Evolutionary conservation across 2,329 filamentous ascomycete species (phyloP), one percentile per base, ranked within the genome.

Genomic region (Aspergillus piperis): DNA sequence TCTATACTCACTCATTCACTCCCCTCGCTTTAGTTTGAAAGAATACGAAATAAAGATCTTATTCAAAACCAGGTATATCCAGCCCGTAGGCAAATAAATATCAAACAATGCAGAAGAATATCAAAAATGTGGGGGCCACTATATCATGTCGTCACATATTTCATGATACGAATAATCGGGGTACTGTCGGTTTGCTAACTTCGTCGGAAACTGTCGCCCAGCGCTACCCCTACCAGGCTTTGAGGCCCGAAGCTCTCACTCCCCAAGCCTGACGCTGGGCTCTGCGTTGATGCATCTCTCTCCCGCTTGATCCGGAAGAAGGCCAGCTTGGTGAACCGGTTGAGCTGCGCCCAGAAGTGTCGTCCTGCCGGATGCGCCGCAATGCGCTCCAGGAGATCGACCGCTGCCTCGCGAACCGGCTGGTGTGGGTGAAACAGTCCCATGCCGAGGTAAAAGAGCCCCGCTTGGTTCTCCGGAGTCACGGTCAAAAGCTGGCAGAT

Each of bases 351-450:
- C 91, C 94, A 99, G 84, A 95, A 98, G 77, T 98, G 92, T 70
- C 92, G 85, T 1, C 95, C 95, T 8, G 92, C 95, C 71, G 96
- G 90, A 76, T 99, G 94, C 59, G 89, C 88, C 66, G 88, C 86
- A 57, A 99, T 88, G 21, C 92, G 85, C 66, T 94, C 92, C 21
- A 99, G 77, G 38, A 99, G 79, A 62, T 90, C 90, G 1, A 91
- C 89, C 2, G 91, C 90, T 58, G 87, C 87, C 67, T 89, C 78
- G 38, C 95, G 84, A 10, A 97, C 93, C 54, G 92, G 89, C 38
- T 84, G 82, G 65, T 93, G 88, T 58, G 92, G 92, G 79, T 99
- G 95, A 74, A 98, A 97, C 5, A 99, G 81, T 0, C 95, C 95
- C 54, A 98, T 84, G 5, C 90, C 91, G 25, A 99, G 79, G 69